These are phyloP conservation scores for Wickerhamomyces bisporus DNA, from an alignment of 805 yeast species.

Conservation along the genomic window DNA sequence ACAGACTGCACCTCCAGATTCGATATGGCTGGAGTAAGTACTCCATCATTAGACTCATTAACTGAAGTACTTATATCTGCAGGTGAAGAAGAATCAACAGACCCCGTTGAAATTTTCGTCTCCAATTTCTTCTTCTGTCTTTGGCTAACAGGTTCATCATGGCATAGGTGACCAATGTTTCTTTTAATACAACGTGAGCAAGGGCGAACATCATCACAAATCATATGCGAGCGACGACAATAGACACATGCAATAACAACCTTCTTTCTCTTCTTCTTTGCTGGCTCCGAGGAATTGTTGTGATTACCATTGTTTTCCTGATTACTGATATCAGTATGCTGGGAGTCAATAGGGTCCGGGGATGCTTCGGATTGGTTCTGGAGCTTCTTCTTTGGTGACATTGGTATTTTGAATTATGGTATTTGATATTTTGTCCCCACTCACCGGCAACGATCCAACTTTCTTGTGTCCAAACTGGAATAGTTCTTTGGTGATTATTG, in stretches of 20 bases:
- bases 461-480: too few species aligned
- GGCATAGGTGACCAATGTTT: constrained; percentile 81
- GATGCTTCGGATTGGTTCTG: too few species aligned
- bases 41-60: not conserved
- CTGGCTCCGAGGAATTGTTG: constrained; percentile 5
- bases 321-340: not conserved
- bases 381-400: not conserved
- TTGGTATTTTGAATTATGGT: not conserved
- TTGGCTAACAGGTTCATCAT: constrained; percentile 24
- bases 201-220: constrained; percentile 77
- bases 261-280: constrained; percentile 40
- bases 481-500: too few species aligned
- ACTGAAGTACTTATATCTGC: not conserved
- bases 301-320: not conserved
- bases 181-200: constrained; percentile 82
- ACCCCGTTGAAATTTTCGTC: not conserved
- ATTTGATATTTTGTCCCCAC: too few species aligned
- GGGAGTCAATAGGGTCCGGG: too few species aligned
- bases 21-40: constrained; percentile 8
- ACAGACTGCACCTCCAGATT: constrained; percentile 16
- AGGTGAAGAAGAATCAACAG: not conserved
- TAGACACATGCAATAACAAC: constrained; percentile 68
- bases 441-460: too few species aligned
- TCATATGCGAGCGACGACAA: constrained; percentile 91
- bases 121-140: constrained; percentile 20